A percentile compares a stretch with the other conserved stretches of the same genome.
Evolutionary conservation across 2,329 filamentous ascomycete genomes (phyloP).

Genomic region (Sordariomycetes sp.): DNA sequence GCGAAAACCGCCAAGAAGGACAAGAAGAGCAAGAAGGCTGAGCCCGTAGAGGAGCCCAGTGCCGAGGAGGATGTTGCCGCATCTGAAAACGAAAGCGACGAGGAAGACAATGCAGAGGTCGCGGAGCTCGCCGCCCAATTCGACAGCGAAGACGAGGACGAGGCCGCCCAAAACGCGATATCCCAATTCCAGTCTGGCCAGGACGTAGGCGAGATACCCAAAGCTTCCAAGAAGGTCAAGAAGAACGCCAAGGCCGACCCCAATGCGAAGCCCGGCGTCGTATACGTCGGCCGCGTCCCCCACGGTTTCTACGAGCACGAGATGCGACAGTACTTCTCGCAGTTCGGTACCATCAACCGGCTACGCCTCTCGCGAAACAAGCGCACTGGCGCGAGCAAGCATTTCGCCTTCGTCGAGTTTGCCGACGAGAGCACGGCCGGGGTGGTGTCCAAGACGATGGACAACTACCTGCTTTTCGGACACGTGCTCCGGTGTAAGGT

Average conservation of each 20-base stretch:
- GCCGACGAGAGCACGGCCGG: conserved; percentile 65
- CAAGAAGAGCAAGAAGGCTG: conserved; percentile 16
- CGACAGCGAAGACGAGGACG: conserved; percentile 30
- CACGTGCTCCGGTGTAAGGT: conserved; percentile 85
- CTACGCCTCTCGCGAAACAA: conserved; percentile 85
- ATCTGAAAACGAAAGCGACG: conserved; percentile 21
- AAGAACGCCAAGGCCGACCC: conserved; percentile 22
- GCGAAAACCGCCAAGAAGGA: conserved; percentile 22
- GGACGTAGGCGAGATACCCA: conserved; percentile 39
- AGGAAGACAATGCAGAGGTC: conserved; percentile 23
- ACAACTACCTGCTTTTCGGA: conserved; percentile 92
- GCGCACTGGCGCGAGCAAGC: conserved; percentile 81
- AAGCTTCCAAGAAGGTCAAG: conserved; percentile 31
- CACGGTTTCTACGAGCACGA: conserved; percentile 95
- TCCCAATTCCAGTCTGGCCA: conserved; percentile 33
- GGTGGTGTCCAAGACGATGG: conserved; percentile 91
- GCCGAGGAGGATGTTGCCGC: conserved; percentile 2
- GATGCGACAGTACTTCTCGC: conserved; percentile 86
- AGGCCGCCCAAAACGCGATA: conserved; percentile 19
- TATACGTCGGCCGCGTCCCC: conserved; percentile 86
- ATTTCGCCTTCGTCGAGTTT: conserved; percentile 94
- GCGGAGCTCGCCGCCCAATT: conserved; percentile 26
- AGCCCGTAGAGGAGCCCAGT: neutral
- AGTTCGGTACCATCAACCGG: conserved; percentile 74
- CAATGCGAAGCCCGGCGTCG: conserved; percentile 57